Evolutionary conservation across 345 rosid species (phyloP), one percentile per base, ranked within the genome.

Genomic region (Adansonia digitata): DNA sequence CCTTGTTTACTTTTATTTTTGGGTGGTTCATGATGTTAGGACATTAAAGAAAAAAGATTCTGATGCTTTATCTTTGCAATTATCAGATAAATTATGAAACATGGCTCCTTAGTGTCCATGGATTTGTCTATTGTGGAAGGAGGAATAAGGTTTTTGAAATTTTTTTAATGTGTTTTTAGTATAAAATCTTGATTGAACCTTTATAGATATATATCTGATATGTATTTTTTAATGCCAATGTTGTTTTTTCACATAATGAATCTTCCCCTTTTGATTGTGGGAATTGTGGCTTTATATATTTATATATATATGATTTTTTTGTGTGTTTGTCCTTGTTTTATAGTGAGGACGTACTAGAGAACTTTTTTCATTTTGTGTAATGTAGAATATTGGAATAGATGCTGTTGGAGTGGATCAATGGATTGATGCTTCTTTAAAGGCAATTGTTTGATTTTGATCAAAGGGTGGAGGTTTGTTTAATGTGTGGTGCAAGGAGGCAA

Each of bases 161-260:
- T 46, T 68, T 35, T 46, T 45, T 27, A 27, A 15, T 64, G 49
- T 80, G 24, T 26, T 65, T 5, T 60, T 53, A 62, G 27, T 71
- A 46, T n/a, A 73, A 67, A 34, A 69, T 75, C 73, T 59, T 72
- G 53, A 52, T 65, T 73, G 46, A 15, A 15, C 59, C 34, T 8
- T 42, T 31, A 69, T 82, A n/a, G n/a, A n/a, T 80, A 53, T 18
- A 52, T 37, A n/a, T 70, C 59, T 69, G 84, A 56, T 5, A 31
- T 42, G 73, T 42, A 51, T 76, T 64, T 83, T 74, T 68, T 60
- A 34, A 64, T 74, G 59, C 43, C 93, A 74, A 77, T 79, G 81
- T 76, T 86, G 85, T 84, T 80, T 87, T 83, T 87, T 84, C 90
- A 80, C 92, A 75, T 74, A 86, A 67, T 73, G 82, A 31, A 84